Base-by-base conservation (phyloP, 805 yeast genomes). In the Teunomyces cretensis region DNA sequence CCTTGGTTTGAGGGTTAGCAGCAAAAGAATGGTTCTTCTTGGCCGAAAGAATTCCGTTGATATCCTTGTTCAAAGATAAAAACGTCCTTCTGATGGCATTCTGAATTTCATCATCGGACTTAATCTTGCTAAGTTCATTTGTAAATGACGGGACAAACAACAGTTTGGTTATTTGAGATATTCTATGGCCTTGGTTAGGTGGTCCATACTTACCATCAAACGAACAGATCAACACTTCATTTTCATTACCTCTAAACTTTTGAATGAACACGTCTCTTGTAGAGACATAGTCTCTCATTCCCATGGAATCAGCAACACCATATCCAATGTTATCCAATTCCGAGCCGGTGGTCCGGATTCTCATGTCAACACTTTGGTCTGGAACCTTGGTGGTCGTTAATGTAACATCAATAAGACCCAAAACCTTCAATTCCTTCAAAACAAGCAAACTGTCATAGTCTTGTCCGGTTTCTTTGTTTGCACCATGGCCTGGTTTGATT, bases 351-450 rank as follows among this genome's bases (percentile, higher is more conserved):
- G 97, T 88, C 55, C 99, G 81, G 14, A 94, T 85, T 68, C 99
- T 85, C 53, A 87, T 79, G 55, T 86, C 84, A 9, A 80, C 80
- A 9, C 80, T 75, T 64, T 91, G 96, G 64, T 92, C 98, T 7
- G 97, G 98, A 6, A 91, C 86, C 11, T 85, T 76, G 0, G 96
- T 86, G 0, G 96, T 86, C 1, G 96, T 89, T 49, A 92, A 76
- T 0, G 99, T 94, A 17, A 94, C 96, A 71, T 94, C 99, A 84
- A 94, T 89, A 50, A 94, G 73, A 0, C 98, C 97, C 41, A 94
- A 70, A 9, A 87, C 79, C 50, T 77, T 79, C 49, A 94, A 66
- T 32, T 86, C 75, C 42, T 85, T 83, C 58, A 94, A 69, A 1
- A 75, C 79, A 32, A 75, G 57, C 43, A 80, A 76, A 48, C 83